Conservation (phyloP, 2,329 filamentous ascomycete genomes). For the Talaromyces sp. region DNA sequence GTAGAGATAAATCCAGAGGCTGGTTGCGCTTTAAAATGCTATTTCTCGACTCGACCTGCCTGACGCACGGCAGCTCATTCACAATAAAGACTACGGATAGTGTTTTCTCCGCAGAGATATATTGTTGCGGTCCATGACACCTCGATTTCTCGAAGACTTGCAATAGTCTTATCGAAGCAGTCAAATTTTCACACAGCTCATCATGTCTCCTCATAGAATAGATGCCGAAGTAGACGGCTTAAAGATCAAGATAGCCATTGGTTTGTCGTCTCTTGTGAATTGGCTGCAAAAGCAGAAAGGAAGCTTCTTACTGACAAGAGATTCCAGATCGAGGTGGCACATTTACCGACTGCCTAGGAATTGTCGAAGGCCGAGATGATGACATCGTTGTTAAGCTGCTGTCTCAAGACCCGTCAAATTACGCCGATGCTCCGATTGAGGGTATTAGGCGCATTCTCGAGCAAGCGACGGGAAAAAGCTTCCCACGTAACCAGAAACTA, state of each 20-base stretch:
- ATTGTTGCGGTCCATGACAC: not conserved
- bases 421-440: constrained; percentile 60
- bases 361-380: constrained; percentile 30
- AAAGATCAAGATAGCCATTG: constrained; percentile 17
- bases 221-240: constrained; percentile 7
- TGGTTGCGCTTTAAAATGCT: not conserved
- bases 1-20: not conserved
- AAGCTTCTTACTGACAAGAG: not conserved
- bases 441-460: constrained; percentile 64
- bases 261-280: constrained; percentile 1
- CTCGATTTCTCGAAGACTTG: not conserved
- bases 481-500: constrained; percentile 13
- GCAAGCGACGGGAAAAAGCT: constrained; percentile 11
- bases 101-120: not conserved
- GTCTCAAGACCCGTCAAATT: constrained; percentile 21
- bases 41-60: constrained; percentile 7
- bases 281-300: not conserved
- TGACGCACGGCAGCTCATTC: not conserved
- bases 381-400: constrained; percentile 21
- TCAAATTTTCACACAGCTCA: not conserved
- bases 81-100: not conserved
- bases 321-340: constrained; percentile 66
- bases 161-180: not conserved
- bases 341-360: constrained; percentile 88
- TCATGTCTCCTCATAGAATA: constrained; percentile 13